Base-by-base conservation (phyloP, 352 stramenopile species). In the Globisporangium yorkense region DNA sequence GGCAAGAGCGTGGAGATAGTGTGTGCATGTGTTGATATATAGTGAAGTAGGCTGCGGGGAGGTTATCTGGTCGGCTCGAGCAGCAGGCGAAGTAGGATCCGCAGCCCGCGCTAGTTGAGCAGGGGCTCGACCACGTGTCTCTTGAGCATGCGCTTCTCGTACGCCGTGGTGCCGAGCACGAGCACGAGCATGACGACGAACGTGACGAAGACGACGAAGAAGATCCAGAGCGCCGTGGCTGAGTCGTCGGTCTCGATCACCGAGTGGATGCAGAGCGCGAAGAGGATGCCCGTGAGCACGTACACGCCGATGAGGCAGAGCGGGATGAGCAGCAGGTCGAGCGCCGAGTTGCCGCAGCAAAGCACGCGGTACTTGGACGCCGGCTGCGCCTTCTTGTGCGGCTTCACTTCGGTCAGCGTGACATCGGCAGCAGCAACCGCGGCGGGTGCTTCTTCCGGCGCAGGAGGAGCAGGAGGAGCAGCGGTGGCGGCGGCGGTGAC, bases 241-340 rank as follows among this genome's bases (percentile, higher is more conserved):
- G 80, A 87, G 62, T 92, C 76, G 49, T 89, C 76, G 47, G 80
- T 90, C 63, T 89, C 77, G n/a, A 90, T 63, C 54, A 90, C 77
- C 12, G 80, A 74, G 54, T 75, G 76, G 44, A 72, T 83, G 69
- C 77, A 89, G 20, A 89, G 77, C 52, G 73, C 82, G 48, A 90
- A 92, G 55, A 90, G 71, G 20, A 75, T 71, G 51, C 66, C 77
- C 35, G 84, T 84, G 47, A 92, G 67, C 49, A 60, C 54, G 62
- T 90, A 92, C 27, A 89, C 70, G 31, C 70, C 56, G 13, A 85
- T 46, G 18, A 90, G 68, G 61, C 65, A 80, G 57, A 86, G 49
- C n/a, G 75, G 74, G 61, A 90, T 88, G 57, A 92, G 65, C 43
- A 89, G 50, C 51, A 92, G 69, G 57, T 92, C 80, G 48, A 73